Evolutionary conservation across 2,329 filamentous ascomycete species (phyloP).

Genomic region (Colletotrichum limetticola): DNA sequence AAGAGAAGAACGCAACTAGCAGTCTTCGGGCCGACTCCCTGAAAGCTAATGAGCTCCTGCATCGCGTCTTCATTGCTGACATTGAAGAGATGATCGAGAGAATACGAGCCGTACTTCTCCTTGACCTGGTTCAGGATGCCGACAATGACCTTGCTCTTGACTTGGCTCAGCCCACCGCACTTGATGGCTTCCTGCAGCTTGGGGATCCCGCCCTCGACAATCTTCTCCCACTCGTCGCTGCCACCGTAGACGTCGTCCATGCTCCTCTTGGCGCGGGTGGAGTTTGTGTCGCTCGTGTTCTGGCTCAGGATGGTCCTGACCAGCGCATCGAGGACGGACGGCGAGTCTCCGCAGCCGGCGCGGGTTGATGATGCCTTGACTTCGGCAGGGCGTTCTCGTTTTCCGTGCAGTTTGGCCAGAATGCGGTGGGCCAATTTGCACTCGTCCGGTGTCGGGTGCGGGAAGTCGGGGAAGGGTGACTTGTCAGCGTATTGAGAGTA

Average conservation of each 20-base stretch:
- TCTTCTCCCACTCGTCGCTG: conserved; percentile 54
- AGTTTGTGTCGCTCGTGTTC: conserved; percentile 64
- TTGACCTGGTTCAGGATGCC: conserved; percentile 73
- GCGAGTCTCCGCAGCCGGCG: conserved; percentile 68
- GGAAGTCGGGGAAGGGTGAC: conserved; percentile 75
- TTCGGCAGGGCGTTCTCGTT: conserved; percentile 67
- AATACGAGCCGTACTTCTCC: conserved; percentile 52
- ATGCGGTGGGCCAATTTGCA: conserved; percentile 75
- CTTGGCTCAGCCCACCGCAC: conserved; percentile 74
- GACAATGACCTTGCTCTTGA: conserved; percentile 81
- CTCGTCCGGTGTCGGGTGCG: conserved; percentile 73
- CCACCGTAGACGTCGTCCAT: conserved; percentile 57
- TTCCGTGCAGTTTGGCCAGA: conserved; percentile 73
- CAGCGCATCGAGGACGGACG: conserved; percentile 63
- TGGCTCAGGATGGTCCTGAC: conserved; percentile 64
- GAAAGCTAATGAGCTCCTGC: conserved; percentile 60
- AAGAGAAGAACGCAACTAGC: conserved; percentile 64
- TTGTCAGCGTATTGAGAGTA: conserved; percentile 51
- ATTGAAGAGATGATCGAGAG: conserved; percentile 60
- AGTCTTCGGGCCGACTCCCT: conserved; percentile 65
- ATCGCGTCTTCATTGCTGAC: conserved; percentile 58
- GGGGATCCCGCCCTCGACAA: conserved; percentile 51
- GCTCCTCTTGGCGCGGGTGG: conserved; percentile 67
- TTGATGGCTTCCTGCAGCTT: conserved; percentile 71
- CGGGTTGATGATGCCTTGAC: conserved; percentile 71